Evolutionary conservation across 2,329 filamentous ascomycete genomes (phyloP).

Genomic region (Stromatinia cepivora): DNA sequence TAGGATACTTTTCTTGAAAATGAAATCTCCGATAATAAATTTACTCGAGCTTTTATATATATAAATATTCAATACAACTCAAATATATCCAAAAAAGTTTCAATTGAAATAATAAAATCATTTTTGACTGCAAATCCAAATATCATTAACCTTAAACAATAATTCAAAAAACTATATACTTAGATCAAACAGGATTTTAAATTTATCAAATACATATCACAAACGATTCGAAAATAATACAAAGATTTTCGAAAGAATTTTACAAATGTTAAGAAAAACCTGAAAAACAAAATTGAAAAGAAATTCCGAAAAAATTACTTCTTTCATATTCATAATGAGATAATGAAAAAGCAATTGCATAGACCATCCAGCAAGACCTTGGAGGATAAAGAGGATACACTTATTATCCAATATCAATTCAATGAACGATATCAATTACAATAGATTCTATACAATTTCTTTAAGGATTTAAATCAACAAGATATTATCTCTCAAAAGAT

Average conservation of each 20-base stretch:
- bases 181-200: slow-evolving; percentile 24
- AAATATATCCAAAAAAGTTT: slow-evolving; percentile 25
- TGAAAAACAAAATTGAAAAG: slow-evolving; percentile 21
- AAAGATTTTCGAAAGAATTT: slow-evolving; percentile 25
- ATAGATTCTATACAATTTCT: slow-evolving; percentile 30
- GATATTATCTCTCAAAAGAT: slow-evolving; percentile 27
- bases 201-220: slow-evolving; percentile 26
- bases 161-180: slow-evolving; percentile 24
- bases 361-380: slow-evolving; percentile 17
- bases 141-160: slow-evolving; percentile 24
- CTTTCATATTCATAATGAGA: slow-evolving; percentile 29
- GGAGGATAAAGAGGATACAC: slow-evolving; percentile 20
- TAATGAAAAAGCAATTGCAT: slow-evolving; percentile 30
- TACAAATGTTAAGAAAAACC: slow-evolving; percentile 25
- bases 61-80: slow-evolving; percentile 30
- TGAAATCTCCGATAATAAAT: slow-evolving; percentile 24
- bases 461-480: slow-evolving; percentile 24
- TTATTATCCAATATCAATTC: slow-evolving; percentile 29
- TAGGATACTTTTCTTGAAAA: slow-evolving; percentile 28
- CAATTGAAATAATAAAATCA: slow-evolving; percentile 23
- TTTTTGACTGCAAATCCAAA: slow-evolving; percentile 19
- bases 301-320: slow-evolving; percentile 28
- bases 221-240: slow-evolving; percentile 21
- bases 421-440: slow-evolving; percentile 28
- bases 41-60: slow-evolving; percentile 29